These are phyloP conservation scores for Fusarium newnesense DNA, from an alignment of 2,329 filamentous ascomycete genomes.

Conservation along the genomic window DNA sequence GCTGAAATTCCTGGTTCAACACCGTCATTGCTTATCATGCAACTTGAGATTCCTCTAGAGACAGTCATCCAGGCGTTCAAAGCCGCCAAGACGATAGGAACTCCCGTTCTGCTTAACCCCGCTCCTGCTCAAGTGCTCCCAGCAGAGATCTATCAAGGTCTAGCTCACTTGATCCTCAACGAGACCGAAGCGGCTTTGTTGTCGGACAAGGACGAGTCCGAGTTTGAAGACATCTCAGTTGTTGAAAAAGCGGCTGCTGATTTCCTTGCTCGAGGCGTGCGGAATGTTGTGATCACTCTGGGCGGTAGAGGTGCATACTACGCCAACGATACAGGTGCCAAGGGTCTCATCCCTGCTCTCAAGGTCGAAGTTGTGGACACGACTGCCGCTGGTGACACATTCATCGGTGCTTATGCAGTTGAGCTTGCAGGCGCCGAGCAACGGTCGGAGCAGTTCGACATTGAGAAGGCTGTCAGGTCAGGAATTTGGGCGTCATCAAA, in stretches of 20 bases:
- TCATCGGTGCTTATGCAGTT: conserved; percentile 85
- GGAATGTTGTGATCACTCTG: conserved; percentile 84
- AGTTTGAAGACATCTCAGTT: conserved; percentile 59
- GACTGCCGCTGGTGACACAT: conserved; percentile 93
- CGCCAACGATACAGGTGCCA: conserved; percentile 54
- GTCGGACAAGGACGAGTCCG: conserved; percentile 62
- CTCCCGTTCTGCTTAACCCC: conserved; percentile 83
- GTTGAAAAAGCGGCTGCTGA: conserved; percentile 59
- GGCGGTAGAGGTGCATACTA: conserved; percentile 81
- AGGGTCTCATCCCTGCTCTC: conserved; percentile 67
- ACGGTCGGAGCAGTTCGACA: not conserved
- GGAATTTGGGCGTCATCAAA: conserved; percentile 12
- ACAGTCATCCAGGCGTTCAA: conserved; percentile 71
- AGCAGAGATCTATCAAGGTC: conserved; percentile 68
- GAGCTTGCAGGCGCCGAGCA: not conserved
- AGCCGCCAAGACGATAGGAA: conserved; percentile 57
- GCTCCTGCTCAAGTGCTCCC: conserved; percentile 80
- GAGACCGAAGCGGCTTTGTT: conserved; percentile 87
- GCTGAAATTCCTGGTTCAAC: conserved; percentile 45
- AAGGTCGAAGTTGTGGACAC: conserved; percentile 87
- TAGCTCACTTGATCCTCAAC: conserved; percentile 87
- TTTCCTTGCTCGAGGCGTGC: conserved; percentile 77
- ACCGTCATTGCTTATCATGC: conserved; percentile 76
- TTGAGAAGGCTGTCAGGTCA: conserved; percentile 1
- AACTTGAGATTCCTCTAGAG: conserved; percentile 77